Base-by-base conservation (phyloP, 2,329 filamentous ascomycete species). In the Ceratocystis colombiana region DNA sequence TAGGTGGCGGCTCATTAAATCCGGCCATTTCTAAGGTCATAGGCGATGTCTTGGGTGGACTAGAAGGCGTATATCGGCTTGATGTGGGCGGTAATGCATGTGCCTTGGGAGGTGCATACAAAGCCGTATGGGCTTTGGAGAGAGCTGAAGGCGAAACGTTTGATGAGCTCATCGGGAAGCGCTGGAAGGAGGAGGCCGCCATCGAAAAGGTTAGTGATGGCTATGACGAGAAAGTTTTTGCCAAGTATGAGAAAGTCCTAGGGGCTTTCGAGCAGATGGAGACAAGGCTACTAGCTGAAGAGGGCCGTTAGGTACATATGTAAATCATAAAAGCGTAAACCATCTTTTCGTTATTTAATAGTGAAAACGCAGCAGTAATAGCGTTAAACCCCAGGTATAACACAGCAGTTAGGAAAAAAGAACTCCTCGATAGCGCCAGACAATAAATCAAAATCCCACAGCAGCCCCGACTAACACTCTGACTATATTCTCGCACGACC, bases 51-150 rank as follows among this genome's bases (percentile, higher is more conserved):
- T 83, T 99, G 1, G 94, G 94, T 64, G 90, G 90, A 44, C 83
- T 82, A 1, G 94, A 97, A 69, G 94, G 94, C 28, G 89, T 97
- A 30, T 99, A 90, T 77, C 89, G 88, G 76, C 84, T 99, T 15
- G 92, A 97, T 73, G 90, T 97, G 4, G 93, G 94, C 30, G 91
- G 92, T 30, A 96, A 96, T 77, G 93, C 94, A 2, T 99, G 94
- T 76, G 94, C 93, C 10, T 77, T 97, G 15, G 94, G 94, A 15
- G 90, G 90, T 5, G 93, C 93, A 30, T 96, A 97, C 77, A 97
- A 97, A 78, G 93, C 94, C 15, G 86, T 96, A 0, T 99, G 94
- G 94, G 91, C 88, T 0, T 79, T 90, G 66, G 90, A 94, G 79
- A 79, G 89, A 61, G 75, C 76, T 28, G 74, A 77, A 1, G 80